Conservation (phyloP, 352 stramenopile species). For the Labyrinthula sp. region DNA sequence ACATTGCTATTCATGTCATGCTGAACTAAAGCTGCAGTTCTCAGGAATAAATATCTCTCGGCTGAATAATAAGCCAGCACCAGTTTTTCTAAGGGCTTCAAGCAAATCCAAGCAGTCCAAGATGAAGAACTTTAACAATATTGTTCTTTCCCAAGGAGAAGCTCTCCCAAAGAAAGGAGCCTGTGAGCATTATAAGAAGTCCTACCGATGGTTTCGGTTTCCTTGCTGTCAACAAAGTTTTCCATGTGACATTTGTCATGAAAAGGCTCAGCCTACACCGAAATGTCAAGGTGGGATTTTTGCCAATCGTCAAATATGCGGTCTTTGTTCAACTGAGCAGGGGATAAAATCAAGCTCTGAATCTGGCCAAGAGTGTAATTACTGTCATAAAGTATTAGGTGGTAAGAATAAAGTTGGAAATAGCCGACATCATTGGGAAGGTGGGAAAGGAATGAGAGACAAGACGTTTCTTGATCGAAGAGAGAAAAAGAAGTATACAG, state of each 20-base stretch:
- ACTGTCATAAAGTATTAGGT: constrained; percentile 20
- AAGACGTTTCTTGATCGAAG: constrained; percentile 7
- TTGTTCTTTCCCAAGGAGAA: too few species aligned
- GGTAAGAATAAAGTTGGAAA: too few species aligned
- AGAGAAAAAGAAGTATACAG: constrained; percentile 15
- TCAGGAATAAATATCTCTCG: too few species aligned
- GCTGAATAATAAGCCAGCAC: too few species aligned
- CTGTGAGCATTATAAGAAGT: constrained; percentile 21
- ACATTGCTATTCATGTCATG: too few species aligned
- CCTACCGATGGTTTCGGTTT: constrained; percentile 22
- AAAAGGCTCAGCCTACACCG: too few species aligned
- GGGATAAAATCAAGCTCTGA: too few species aligned
- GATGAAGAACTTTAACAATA: too few species aligned
- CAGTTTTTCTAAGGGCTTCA: too few species aligned
- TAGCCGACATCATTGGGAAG: constrained; percentile 12
- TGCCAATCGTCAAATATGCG: constrained; percentile 21
- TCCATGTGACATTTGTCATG: constrained; percentile 24
- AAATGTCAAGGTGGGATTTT: constrained; percentile 14
- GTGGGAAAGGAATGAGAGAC: constrained; percentile 17
- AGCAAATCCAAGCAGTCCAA: too few species aligned
- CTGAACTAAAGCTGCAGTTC: too few species aligned
- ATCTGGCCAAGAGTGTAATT: too few species aligned
- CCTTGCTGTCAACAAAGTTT: constrained; percentile 23
- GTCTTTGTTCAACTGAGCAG: constrained; percentile 22
- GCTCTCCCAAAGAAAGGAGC: constrained; percentile 14